Base-by-base conservation (phyloP, 345 rosid genomes). In the Xanthoceras sorbifolium region DNA sequence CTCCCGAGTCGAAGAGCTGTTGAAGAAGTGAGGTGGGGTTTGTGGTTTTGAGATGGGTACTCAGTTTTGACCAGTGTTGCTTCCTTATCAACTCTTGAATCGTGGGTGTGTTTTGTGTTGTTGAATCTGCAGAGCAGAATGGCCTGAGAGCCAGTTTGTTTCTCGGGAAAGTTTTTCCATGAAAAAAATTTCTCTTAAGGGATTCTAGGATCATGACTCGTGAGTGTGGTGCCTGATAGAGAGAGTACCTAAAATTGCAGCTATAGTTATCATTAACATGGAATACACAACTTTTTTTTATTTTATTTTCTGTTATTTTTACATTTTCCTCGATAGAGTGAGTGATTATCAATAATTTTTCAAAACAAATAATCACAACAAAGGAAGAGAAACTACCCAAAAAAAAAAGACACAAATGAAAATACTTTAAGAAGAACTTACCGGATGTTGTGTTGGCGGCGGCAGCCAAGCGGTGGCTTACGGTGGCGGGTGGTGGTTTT, bases 21-120 rank as follows among this genome's bases (percentile, higher is more conserved):
- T 69, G 86, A 52, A 90, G 85, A 17, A 87, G 57, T 14, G 82
- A 20, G 61, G 48, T 75, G 68, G 87, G 87, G 75, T 77, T 78
- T 34, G 80, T 57, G 79, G 62, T 84, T 52, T 71, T 69, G 66
- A 87, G 72, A 52, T 76, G 86, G 52, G 71, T 20, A 78, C 75
- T 86, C 64, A 90, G 88, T 64, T 86, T 78, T 26, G 91, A 85
- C 92, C 91, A 90, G 78, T 84, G 92, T 73, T 89, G 97, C 72
- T 83, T 89, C 59, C 84, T 84, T 71, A 91, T 79, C 62, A 89
- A 87, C 59, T 85, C 83, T 31, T 78, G 78, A 66, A 87, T 75
- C 38, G 54, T 17, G 38, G 84, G 46, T 40, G 75, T 52, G 74
- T 68, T 77, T 26, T 42, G 67, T 10, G 1, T 20, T 17, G 66